Evolutionary conservation across 257 asterid species (phyloP).

Genomic region (Capsicum rhomboideum): DNA sequence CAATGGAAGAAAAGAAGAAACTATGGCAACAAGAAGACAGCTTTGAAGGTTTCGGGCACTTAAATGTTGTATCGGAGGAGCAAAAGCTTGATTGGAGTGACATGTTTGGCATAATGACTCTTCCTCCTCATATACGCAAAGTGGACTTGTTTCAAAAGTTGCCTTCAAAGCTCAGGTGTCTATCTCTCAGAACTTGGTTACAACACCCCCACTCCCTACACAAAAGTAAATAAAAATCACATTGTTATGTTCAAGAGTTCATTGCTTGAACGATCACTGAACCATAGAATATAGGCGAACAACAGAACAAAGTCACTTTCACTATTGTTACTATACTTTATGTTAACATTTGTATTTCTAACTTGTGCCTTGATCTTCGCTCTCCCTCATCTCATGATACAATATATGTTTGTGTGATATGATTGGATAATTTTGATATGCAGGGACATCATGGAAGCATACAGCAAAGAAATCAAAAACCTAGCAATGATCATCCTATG

Average conservation of each 20-base stretch:
- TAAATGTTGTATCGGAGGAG: no score
- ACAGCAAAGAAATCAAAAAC: slow-evolving; percentile 23
- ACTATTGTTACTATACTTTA: no score
- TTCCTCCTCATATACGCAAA: slow-evolving; percentile 25
- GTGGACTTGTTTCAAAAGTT: slow-evolving; percentile 48
- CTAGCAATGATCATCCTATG: slow-evolving; percentile 22
- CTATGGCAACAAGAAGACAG: no score
- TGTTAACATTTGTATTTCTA: no score
- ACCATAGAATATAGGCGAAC: no score
- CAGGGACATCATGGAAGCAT: slow-evolving; percentile 29
- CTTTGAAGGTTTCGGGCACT: no score
- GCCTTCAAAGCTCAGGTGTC: slow-evolving; percentile 36
- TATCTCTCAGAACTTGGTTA: not conserved
- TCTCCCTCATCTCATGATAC: not conserved
- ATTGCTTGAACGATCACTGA: no score
- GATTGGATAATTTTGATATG: not conserved
- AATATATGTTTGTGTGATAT: not conserved
- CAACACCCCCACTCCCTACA: not conserved
- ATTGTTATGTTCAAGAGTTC: not conserved
- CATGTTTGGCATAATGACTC: slow-evolving; percentile 42
- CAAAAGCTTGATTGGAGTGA: slow-evolving; percentile 48
- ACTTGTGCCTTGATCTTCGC: not conserved
- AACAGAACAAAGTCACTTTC: no score
- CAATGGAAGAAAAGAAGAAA: no score
- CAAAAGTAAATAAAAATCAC: no score